These are phyloP conservation scores for Breviolum minutum DNA, from an alignment of 73 alveolate species.

Conservation along the genomic window DNA sequence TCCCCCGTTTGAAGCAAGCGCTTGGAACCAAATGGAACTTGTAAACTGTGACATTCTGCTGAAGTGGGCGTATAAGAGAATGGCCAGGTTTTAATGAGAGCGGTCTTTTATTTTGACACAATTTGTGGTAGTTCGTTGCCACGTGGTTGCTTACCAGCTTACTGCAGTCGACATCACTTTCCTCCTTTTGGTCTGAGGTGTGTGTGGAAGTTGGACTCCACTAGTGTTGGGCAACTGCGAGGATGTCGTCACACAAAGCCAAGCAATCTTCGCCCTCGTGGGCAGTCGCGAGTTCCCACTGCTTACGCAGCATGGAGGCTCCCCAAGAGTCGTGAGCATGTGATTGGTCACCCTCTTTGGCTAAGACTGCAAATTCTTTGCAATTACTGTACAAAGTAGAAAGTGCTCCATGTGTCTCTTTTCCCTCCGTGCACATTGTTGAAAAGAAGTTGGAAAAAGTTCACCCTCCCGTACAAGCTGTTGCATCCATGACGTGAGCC, in stretches of 20 bases:
- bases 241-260: not conserved
- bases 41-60: not conserved
- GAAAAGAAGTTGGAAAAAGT: not conserved
- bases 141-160: not conserved
- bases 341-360: no score
- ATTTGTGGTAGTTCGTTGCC: no score
- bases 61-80: not conserved
- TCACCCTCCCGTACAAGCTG: not conserved
- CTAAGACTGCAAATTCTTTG: not conserved
- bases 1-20: no score
- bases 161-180: not conserved
- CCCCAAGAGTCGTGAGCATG: no score
- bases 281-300: no score
- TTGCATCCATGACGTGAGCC: not conserved
- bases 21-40: no score
- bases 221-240: not conserved
- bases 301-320: not conserved
- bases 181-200: not conserved
- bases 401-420: not conserved
- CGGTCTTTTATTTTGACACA: not conserved
- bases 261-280: not conserved
- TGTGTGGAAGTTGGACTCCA: not conserved
- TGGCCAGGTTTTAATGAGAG: not conserved
- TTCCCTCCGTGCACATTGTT: not conserved
- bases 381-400: not conserved